These are phyloP conservation scores for Trichoderma breve DNA, from an alignment of 2,329 filamentous ascomycete species.

Conservation along the genomic window DNA sequence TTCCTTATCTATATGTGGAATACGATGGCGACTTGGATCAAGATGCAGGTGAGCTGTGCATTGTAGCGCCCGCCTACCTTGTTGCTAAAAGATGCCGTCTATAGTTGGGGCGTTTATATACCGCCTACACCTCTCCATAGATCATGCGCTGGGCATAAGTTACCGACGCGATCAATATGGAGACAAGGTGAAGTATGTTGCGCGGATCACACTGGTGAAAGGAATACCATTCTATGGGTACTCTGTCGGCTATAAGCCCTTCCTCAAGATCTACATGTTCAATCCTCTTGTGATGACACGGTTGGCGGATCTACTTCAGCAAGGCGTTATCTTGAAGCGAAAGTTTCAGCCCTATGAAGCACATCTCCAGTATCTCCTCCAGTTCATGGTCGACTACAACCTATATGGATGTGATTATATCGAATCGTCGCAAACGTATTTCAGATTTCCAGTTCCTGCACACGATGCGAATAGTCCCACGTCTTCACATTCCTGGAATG, in stretches of 20 bases:
- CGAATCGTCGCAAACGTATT: slow-evolving; percentile 66
- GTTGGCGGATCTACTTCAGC: slow-evolving; percentile 79
- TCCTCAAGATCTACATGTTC: slow-evolving; percentile 91
- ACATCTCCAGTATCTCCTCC: slow-evolving; percentile 85
- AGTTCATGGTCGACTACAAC: slow-evolving; percentile 99
- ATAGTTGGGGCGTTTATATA: slow-evolving; percentile 73
- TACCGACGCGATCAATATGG: slow-evolving; percentile 74
- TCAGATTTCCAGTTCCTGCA: slow-evolving; percentile 72
- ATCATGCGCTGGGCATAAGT: slow-evolving; percentile 82
- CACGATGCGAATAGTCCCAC: slow-evolving; percentile 61
- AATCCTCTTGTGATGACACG: slow-evolving; percentile 86
- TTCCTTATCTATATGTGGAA: slow-evolving; percentile 92
- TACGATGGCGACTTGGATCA: slow-evolving; percentile 68
- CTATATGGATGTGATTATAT: slow-evolving; percentile 91
- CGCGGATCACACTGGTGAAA: slow-evolving; percentile 87
- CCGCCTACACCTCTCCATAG: slow-evolving; percentile 79
- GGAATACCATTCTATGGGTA: slow-evolving; percentile 96
- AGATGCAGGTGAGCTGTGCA: slow-evolving; percentile 59
- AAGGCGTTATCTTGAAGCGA: slow-evolving; percentile 81
- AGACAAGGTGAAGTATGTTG: slow-evolving; percentile 70
- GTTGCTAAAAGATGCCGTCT: slow-evolving; percentile 20
- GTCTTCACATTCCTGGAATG: slow-evolving; percentile 74
- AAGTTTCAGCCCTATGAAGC: slow-evolving; percentile 90
- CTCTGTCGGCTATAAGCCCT: slow-evolving; percentile 86
- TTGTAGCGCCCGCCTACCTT: neutral